Percentiles rank a stretch among this genome's conserved stretches.
phyloP scores from a whole-genome alignment of 345 rosid species.

The Salix dunnii region DNA sequence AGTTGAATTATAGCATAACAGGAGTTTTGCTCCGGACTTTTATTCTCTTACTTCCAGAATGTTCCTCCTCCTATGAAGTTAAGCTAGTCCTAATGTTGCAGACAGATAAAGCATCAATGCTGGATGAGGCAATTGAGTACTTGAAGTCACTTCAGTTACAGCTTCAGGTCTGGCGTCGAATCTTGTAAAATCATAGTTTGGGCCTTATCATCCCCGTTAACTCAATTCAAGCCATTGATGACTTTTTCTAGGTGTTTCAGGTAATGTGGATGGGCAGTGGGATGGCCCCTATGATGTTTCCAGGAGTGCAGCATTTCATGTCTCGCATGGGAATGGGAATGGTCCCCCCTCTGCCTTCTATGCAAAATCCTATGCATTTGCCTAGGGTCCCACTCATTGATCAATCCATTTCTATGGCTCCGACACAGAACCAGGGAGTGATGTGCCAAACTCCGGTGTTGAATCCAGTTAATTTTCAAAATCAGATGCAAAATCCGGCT shows the following conservation, averaged over 20 bases:
- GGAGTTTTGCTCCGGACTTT: background rate
- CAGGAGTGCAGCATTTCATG: conserved; percentile 20
- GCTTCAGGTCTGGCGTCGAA: conserved; percentile 44
- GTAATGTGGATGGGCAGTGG: conserved; percentile 7
- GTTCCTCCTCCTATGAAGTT: background rate
- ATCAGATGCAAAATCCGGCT: background rate
- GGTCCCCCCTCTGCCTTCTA: conserved; percentile 14
- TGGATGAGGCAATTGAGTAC: conserved; percentile 58
- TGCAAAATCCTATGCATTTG: background rate
- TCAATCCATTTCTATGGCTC: background rate
- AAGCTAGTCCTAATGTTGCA: conserved; percentile 14
- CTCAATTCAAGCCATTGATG: conserved; percentile 38
- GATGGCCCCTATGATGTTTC: background rate
- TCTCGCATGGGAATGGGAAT: conserved; percentile 40
- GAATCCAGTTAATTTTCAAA: background rate
- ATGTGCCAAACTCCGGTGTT: background rate
- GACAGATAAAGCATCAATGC: conserved; percentile 63
- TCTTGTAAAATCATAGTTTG: background rate
- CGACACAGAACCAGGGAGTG: background rate
- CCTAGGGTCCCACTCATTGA: background rate
- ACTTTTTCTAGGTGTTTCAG: conserved; percentile 37
- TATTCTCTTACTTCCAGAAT: too few species aligned
- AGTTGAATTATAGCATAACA: background rate
- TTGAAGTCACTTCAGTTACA: conserved; percentile 56
- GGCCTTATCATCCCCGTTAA: background rate